These are phyloP conservation scores for Mycosarcoma maydis DNA, from an alignment of 1,284 basidiomycete genomes.

Conservation along the genomic window DNA sequence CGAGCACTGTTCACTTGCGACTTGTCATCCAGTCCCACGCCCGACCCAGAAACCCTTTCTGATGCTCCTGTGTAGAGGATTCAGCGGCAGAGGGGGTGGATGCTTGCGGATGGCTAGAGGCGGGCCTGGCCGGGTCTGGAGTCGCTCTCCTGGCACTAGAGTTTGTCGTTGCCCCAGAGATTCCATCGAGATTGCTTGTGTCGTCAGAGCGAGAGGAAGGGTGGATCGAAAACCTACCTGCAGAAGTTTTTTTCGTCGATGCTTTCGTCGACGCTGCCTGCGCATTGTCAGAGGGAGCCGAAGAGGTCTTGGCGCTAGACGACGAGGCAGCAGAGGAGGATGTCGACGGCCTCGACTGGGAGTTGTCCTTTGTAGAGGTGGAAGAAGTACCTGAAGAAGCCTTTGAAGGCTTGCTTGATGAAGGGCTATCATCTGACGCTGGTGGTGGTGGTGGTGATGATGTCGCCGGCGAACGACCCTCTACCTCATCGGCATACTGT, in stretches of 20 bases:
- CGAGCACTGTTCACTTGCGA: slow-evolving; percentile 4
- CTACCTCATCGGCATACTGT: slow-evolving; percentile 83
- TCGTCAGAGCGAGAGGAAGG: slow-evolving; percentile 42
- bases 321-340: neutral
- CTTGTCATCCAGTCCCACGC: slow-evolving; percentile 41
- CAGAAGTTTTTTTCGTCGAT: slow-evolving; percentile 20
- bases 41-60: slow-evolving; percentile 26
- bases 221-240: slow-evolving; percentile 50
- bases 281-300: slow-evolving; percentile 8
- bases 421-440: slow-evolving; percentile 5
- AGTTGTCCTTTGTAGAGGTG: neutral
- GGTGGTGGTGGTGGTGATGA: too few species aligned
- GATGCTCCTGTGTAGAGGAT: neutral
- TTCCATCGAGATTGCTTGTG: slow-evolving; percentile 4
- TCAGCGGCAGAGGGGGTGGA: neutral
- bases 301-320: slow-evolving; percentile 11
- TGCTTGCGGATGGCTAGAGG: neutral
- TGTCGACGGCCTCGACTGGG: slow-evolving; percentile 4
- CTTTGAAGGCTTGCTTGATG: slow-evolving; percentile 18
- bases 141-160: neutral
- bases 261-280: slow-evolving; percentile 14
- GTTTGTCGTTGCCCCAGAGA: slow-evolving; percentile 2
- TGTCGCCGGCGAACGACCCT: slow-evolving; percentile 23
- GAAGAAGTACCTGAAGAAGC: neutral
- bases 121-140: neutral